phyloP scores from a whole-genome alignment of 768 basidiomycete genomes.

The Filobasidium wieringae region DNA sequence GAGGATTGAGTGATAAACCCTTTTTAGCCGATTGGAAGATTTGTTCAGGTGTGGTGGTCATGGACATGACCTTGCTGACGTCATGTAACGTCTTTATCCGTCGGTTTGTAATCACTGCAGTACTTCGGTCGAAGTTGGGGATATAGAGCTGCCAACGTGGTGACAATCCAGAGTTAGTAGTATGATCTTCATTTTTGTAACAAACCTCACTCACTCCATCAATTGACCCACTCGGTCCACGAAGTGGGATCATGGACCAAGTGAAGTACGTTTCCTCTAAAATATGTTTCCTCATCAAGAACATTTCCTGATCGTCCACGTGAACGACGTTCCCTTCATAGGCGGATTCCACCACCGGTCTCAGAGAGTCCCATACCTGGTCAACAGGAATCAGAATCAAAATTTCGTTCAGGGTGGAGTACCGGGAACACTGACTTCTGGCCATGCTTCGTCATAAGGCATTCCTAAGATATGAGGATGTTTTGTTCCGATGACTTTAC shows the following conservation, averaged over 20 bases:
- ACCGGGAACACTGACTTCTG: background rate
- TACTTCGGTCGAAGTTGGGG: slow-evolving; percentile 9
- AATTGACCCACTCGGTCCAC: background rate
- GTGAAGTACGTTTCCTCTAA: background rate
- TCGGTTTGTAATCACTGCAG: background rate
- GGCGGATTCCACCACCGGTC: background rate
- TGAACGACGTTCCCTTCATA: slow-evolving; percentile 1
- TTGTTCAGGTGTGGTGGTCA: background rate
- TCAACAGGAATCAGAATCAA: background rate
- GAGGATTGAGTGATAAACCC: background rate
- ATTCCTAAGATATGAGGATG: slow-evolving; percentile 12
- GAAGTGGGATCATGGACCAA: background rate
- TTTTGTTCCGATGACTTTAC: slow-evolving; percentile 1
- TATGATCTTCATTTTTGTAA: background rate
- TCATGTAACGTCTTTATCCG: background rate
- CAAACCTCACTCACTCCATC: background rate
- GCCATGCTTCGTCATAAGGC: slow-evolving; percentile 9
- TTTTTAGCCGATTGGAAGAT: background rate
- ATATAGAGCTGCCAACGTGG: background rate
- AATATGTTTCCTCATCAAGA: slow-evolving; percentile 1
- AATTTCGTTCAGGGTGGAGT: background rate
- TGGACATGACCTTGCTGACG: background rate
- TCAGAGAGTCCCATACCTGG: slow-evolving; percentile 6
- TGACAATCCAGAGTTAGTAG: too few relatives aligned
- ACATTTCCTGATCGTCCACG: slow-evolving; percentile 8